Evolutionary conservation across 129 eudicot genomes (phyloP), one percentile per base, ranked within the genome.

Genomic region (Logfia minima): DNA sequence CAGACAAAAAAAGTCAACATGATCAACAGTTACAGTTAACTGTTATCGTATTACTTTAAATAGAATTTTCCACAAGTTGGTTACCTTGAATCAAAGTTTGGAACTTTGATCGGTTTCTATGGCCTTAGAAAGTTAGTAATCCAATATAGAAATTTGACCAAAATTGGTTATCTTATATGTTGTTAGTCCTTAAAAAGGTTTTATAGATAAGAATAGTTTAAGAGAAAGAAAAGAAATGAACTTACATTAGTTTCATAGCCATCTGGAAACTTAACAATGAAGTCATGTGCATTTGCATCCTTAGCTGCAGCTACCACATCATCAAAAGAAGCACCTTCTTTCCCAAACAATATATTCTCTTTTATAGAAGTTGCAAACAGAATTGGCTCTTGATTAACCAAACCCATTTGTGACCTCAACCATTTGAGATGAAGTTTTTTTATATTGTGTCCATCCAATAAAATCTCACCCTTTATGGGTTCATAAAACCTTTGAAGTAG

Each of bases 331-430:
- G 89, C 91, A 22, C 84, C 91, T 65, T 90, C 96, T 35, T 88
- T 88, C 59, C 96, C 96, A 53, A 88, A 90, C 16, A 90, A 56
- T 78, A 90, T 90, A 75, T 90, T 90, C 60, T 90, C 96, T 75
- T 84, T 86, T n/a, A 90, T 88, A 4, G 96, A 64, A 37, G 43
- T 37, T 37, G 43, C 43, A 37, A 37, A 37, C 43, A 37, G 43
- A 37, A 37, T 37, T 37, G 43, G 9, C 9, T 37, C 43, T 37
- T 37, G 43, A 37, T 37, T 37, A 37, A 37, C 96, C 75, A 88
- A 52, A 3, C 96, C 96, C 86, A 90, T 90, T 53, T 90, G 96
- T 31, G 96, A 86, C 75, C 96, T 88, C 63, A 90, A 67, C 96
- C 93, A 90, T 72, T 83, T 90, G 14, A 90, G 89, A 79, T 90